Evolutionary conservation across 2,329 filamentous ascomycete genomes (phyloP), one percentile per base, ranked within the genome.

Genomic region (Colletotrichum sp.): DNA sequence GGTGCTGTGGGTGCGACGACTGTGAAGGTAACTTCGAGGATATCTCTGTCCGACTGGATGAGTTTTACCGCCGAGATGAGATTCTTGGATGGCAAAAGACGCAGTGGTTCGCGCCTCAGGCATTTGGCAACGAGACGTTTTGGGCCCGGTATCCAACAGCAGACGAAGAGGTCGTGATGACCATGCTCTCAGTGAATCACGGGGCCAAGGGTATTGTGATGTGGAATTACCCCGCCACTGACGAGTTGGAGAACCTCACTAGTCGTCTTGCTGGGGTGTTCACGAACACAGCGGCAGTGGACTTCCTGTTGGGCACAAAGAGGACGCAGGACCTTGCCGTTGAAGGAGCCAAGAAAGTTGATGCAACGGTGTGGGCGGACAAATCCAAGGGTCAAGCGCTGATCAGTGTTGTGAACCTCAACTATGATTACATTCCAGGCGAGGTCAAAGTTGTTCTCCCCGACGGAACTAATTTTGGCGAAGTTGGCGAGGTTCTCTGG

Each of bases 1-100:
- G 91, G 77, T 89, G 90, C 83, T 92, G 91, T 82, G 92, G 91
- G 10, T 93, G 92, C 81, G 92, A 93, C 80, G 88, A 90, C 81
- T 93, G 92, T 81, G 78, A 81, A 4, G 90, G 89, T 68, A 81
- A 80, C n/a, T 84, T 92, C 22, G 84, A 86, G 24, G 91, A 93
- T 79, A 88, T 93, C 0, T 48, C 84, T 2, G 63, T 75, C 15
- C 83, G 88, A 1, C 79, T 89, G 48, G 86, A 88, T 69, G 83
- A 83, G 64, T 77, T 88, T 26, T 85, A 88, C 78, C 71, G 72
- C 1, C 44, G 72, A 0, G 86, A 88, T 75, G 13, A 57, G 2
- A 86, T 85, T 83, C 81, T 88, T 2, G 86, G 86, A 3, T 87
- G 85, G 86, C 85, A 83, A 28, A 85, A 85, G 76, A 86, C 85